Conservation (phyloP, 768 basidiomycete species). For the Coprinellus aureogranulatus region DNA sequence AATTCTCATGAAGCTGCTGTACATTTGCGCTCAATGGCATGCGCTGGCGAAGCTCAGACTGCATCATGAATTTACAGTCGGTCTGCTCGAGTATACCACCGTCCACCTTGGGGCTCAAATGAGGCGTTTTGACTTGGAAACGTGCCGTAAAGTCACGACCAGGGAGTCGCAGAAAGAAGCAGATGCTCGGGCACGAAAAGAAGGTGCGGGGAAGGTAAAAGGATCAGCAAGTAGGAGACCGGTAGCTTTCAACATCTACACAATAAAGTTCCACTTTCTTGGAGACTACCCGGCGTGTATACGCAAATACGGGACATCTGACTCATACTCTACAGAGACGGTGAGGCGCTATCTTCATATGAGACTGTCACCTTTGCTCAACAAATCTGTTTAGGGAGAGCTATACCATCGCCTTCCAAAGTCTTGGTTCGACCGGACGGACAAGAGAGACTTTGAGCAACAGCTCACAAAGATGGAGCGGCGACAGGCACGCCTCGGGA, state of each 20-base stretch:
- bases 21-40: slow-evolving; percentile 4
- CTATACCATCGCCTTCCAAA: neutral
- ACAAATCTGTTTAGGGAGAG: too few species aligned
- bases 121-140: too few species aligned
- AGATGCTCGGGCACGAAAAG: too few species aligned
- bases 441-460: neutral
- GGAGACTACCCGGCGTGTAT: neutral
- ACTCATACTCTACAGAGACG: neutral
- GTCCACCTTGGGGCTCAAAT: neutral
- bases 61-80: slow-evolving; percentile 4
- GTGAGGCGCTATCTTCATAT: too few species aligned
- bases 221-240: too few species aligned
- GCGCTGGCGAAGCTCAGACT: slow-evolving; percentile 10
- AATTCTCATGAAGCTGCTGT: neutral
- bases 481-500: neutral
- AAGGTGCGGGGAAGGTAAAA: too few species aligned
- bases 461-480: neutral
- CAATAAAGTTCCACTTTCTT: neutral
- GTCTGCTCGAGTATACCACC: neutral
- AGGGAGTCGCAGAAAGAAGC: too few species aligned
- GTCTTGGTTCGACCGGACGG: neutral
- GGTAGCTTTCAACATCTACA: neutral
- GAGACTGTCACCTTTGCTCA: too few species aligned
- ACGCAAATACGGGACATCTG: neutral
- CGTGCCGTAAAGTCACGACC: too few species aligned